These are phyloP conservation scores for Acanthamoeba healyi DNA, from an alignment of 208 protist genomes.

Conservation along the genomic window DNA sequence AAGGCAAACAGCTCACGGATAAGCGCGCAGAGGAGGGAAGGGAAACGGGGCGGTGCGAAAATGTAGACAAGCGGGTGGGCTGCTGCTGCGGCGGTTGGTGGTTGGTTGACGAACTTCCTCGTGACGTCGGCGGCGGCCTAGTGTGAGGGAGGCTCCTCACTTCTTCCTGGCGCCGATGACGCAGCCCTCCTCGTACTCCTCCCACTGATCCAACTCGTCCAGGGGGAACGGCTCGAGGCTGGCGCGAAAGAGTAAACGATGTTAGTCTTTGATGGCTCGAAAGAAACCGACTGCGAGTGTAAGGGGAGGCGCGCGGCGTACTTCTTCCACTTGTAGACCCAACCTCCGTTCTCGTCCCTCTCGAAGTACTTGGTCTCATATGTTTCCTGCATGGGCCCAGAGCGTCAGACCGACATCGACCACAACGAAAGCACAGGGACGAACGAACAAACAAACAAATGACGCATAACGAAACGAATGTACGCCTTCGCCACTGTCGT, in stretches of 20 bases:
- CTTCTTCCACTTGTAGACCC: slow-evolving; percentile 61
- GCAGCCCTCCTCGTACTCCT: slow-evolving; percentile 44
- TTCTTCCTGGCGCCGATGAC: slow-evolving; percentile 54
- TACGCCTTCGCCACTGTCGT: not conserved
- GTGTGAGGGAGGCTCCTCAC: not conserved
- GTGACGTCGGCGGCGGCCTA: too few relatives aligned
- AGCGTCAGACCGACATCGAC: not conserved
- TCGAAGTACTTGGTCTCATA: slow-evolving; percentile 30
- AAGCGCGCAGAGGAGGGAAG: not conserved
- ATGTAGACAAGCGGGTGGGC: not conserved
- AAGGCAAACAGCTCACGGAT: not conserved
- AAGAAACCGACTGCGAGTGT: not conserved
- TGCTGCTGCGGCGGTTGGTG: not conserved
- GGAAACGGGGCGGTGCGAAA: not conserved
- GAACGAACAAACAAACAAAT: not conserved
- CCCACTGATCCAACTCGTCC: slow-evolving; percentile 51
- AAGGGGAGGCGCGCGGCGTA: not conserved
- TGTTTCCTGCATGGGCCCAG: not conserved
- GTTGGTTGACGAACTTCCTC: too few relatives aligned
- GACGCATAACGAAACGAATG: not conserved
- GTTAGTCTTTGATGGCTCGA: not conserved
- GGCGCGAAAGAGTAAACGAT: not conserved
- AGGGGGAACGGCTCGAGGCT: slow-evolving; percentile 40
- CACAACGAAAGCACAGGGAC: too few relatives aligned
- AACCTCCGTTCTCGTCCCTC: slow-evolving; percentile 45